Base-by-base conservation (phyloP, 345 rosid genomes). In the Balakata baccata region DNA sequence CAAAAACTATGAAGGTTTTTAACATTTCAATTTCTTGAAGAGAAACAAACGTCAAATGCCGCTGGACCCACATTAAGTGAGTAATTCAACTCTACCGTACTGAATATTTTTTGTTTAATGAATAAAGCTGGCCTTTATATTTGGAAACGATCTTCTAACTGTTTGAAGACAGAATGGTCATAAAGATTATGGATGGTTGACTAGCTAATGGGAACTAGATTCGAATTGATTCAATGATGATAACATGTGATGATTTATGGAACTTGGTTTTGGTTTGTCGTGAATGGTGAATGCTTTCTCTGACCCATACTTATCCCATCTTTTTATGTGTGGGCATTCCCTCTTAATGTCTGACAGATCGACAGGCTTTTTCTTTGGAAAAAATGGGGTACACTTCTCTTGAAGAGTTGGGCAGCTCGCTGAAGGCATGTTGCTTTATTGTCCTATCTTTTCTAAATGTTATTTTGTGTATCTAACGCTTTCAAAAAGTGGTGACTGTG, bases 1-100 rank as follows among this genome's bases (percentile, higher is more conserved):
- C 45, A 45, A 80, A 71, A 82, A 52, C 54, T 37, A 75, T 90
- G 85, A 87, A 94, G 98, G 98, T 88, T 84, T 78, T 70, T 79
- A 39, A 94, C 87, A 51, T 94, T 92, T 82, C 91, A 78, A 41
- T 84, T 87, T 87, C 87, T 92, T 65, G 76, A 79, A 64, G 86
- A 75, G 57, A 88, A 74, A 53, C 75, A 80, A 73, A 64, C 71
- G 82, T 83, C 86, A 73, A 29, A 75, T 75, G 75, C 74, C 22
- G 70, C 82, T 64, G 76, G 56, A 74, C 57, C 80, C 59, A 54
- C 68, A 39, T 66, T 80, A 81, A 68, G 94, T 92, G 85, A 77
- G 84, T 70, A 38, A 70, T 67, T 51, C 52, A 9, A 16, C 53
- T 41, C 65, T 75, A 50, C 67, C 79, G 72, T 49, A 34, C 18